Percentiles rank a stretch among this genome's conserved stretches.
phyloP scores from a whole-genome alignment of 805 yeast species.

The Metschnikowia vanudenii region DNA sequence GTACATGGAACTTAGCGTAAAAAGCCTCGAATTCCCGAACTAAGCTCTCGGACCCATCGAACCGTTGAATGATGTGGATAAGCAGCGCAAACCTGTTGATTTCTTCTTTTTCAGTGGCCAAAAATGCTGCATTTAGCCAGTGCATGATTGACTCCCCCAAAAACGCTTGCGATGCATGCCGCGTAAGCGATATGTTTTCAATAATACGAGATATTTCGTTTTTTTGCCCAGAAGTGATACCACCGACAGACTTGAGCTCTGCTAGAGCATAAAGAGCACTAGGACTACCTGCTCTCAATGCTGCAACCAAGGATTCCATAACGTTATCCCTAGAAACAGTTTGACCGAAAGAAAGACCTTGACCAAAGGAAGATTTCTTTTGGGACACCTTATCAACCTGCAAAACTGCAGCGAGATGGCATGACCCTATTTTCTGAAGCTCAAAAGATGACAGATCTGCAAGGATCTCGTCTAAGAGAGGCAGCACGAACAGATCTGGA shows the following conservation, averaged over 20 bases:
- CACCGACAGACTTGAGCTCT: not conserved
- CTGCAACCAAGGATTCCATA: not conserved
- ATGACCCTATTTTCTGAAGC: slow-evolving; percentile 41
- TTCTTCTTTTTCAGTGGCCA: not conserved
- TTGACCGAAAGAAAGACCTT: no score
- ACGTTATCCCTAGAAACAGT: not conserved
- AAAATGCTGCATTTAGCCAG: slow-evolving; percentile 7
- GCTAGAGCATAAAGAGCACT: slow-evolving; percentile 14
- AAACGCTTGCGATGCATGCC: not conserved
- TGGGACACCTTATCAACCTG: not conserved
- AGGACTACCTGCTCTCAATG: not conserved
- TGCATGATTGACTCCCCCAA: slow-evolving; percentile 14
- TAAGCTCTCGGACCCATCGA: slow-evolving; percentile 7
- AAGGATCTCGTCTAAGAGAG: slow-evolving; percentile 31
- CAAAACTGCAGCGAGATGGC: slow-evolving; percentile 26
- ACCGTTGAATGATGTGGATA: slow-evolving; percentile 6
- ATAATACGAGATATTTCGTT: not conserved
- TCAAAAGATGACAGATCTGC: slow-evolving; percentile 38
- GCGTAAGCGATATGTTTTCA: not conserved
- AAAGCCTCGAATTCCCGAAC: slow-evolving; percentile 16
- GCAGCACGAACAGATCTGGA: slow-evolving; percentile 26
- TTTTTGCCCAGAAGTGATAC: not conserved
- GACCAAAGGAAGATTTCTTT: not conserved
- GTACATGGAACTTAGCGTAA: slow-evolving; percentile 10
- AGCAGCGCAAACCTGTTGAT: not conserved